Evolutionary conservation across 2,329 filamentous ascomycete genomes (phyloP), one percentile per base, ranked within the genome.

Genomic region (Orbilia oligospora): DNA sequence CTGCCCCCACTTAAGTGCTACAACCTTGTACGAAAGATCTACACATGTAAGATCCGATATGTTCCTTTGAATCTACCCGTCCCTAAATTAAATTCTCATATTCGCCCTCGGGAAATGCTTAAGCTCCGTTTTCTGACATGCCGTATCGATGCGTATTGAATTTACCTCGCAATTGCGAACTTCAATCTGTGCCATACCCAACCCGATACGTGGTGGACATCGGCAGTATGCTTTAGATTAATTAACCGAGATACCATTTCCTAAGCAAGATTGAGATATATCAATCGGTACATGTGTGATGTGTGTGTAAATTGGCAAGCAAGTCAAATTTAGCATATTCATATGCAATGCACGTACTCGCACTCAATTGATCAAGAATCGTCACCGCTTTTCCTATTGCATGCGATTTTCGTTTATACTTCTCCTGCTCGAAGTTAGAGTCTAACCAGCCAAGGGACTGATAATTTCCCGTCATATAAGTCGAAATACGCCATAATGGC

Each of bases 101-200:
- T 61, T 61, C 20, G 56, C 36, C 41, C 56, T 61, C 56, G 36
- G 55, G 55, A 61, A 36, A 61, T 61, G 12, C 10, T 61, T 44
- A 44, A 61, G 36, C 55, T 61, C 33, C 36, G 33, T 44, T 41
- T 61, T 61, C 56, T 61, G n/a, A 44, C 18, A 41, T 20, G 10
- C n/a, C 33, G 30, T 20, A n/a, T 38, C 6, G 8, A 8, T 38
- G n/a, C n/a, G 22, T 27, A 51, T 51, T 14, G 5, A 10, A 22
- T 20, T 1, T 22, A 51, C 18, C 18, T 61, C 56, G 53, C 53
- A 61, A 61, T 61, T n/a, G 56, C 14, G 56, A 58, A 41, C 20
- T 30, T 18, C 4, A 33, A 58, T 6, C 56, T 44, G 56, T 61
- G 56, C 56, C 56, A 18, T n/a, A 27, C 10, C 24, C 12, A 30